Percentiles rank a stretch among this genome's conserved stretches.
Evolutionary conservation across 345 rosid species (phyloP).

Genomic region (Camelina hispida): DNA sequence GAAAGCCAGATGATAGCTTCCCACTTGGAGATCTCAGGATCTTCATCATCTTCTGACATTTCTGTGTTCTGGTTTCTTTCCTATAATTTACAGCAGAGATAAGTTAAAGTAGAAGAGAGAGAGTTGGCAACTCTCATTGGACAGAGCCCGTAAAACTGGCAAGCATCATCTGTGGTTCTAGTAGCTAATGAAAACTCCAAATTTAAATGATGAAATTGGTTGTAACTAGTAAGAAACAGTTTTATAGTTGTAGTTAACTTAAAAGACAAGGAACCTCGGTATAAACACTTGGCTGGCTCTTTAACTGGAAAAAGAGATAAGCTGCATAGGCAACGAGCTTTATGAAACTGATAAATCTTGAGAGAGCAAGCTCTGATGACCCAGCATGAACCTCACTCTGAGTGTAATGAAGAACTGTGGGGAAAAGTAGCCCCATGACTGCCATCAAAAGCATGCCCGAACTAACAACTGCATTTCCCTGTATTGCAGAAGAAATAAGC

Average conservation of each 20-base stretch:
- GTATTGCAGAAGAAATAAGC: conserved; percentile 44
- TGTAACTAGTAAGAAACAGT: neutral
- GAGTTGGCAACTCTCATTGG: neutral
- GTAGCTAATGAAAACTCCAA: too few relatives aligned
- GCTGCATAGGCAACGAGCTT: conserved; percentile 92
- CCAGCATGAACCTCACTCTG: conserved; percentile 89
- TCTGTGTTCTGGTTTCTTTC: conserved; percentile 59
- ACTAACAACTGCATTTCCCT: conserved; percentile 80
- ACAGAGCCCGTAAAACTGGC: neutral
- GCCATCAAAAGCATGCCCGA: conserved; percentile 97
- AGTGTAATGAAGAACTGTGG: conserved; percentile 88
- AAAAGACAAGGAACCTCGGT: conserved; percentile 57
- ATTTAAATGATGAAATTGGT: conserved; percentile 4
- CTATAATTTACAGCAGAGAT: conserved; percentile 45
- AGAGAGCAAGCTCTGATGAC: conserved; percentile 88
- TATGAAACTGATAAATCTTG: conserved; percentile 92
- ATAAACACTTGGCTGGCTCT: conserved; percentile 57
- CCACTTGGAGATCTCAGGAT: conserved; percentile 79
- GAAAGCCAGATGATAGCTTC: conserved; percentile 88
- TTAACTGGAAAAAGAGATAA: conserved; percentile 85
- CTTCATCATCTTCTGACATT: conserved; percentile 54
- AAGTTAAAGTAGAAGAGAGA: conserved; percentile 32
- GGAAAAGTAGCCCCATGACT: conserved; percentile 94
- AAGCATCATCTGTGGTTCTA: neutral
- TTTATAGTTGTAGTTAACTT: neutral